A percentile compares a stretch with the other conserved stretches of the same genome.
phyloP scores from a whole-genome alignment of 768 basidiomycete species.

The Tulasnella calospora region DNA sequence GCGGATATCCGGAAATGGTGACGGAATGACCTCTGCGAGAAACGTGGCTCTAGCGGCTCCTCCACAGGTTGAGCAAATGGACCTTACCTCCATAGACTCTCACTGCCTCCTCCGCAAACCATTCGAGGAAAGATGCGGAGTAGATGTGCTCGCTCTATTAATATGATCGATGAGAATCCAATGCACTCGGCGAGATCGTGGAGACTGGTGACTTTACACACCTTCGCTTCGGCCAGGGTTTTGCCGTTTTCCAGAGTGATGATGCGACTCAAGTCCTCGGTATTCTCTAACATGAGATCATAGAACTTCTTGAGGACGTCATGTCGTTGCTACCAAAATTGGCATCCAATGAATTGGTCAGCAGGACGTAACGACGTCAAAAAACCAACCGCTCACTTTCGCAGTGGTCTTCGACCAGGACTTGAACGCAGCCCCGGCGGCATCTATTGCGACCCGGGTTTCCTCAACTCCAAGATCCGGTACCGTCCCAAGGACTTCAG shows the following conservation, averaged over 20 bases:
- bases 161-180: conserved; percentile 3
- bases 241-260: conserved; percentile 97
- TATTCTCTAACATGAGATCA: conserved; percentile 71
- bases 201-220: conserved; percentile 32
- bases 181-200: background rate
- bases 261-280: conserved; percentile 81
- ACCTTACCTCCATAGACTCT: conserved; percentile 78
- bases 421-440: conserved; percentile 74
- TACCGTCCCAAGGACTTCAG: conserved; percentile 72
- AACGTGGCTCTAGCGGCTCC: background rate
- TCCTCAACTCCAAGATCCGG: conserved; percentile 87
- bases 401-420: conserved; percentile 84
- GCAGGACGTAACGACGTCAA: background rate
- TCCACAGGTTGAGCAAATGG: background rate
- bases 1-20: conserved; percentile 59
- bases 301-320: conserved; percentile 78
- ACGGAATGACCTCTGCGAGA: conserved; percentile 71
- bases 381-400: conserved; percentile 49
- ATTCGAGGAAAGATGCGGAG: conserved; percentile 74
- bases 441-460: conserved; percentile 76
- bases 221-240: conserved; percentile 76
- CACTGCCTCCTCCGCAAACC: conserved; percentile 81
- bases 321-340: conserved; percentile 58
- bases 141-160: conserved; percentile 74
- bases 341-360: background rate